These are phyloP conservation scores for Phytophthora kernoviae DNA, from an alignment of 352 stramenopile species.

Conservation along the genomic window DNA sequence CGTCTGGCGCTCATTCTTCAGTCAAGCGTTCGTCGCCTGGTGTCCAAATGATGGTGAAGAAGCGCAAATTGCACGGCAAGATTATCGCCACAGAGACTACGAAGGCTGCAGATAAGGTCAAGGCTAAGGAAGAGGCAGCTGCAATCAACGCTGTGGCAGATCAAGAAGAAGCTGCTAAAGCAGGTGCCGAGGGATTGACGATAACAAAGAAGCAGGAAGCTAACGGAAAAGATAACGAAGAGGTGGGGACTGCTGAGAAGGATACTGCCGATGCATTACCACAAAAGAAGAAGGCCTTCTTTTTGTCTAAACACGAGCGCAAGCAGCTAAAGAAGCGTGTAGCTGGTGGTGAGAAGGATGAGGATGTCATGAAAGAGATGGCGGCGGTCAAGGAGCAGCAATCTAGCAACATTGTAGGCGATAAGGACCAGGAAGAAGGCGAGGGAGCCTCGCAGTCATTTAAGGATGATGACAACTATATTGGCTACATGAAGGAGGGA, in stretches of 20 bases:
- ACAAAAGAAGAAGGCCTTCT: conserved; percentile 73
- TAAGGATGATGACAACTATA: conserved; percentile 88
- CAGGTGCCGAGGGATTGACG: conserved; percentile 10
- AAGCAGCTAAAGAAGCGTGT: conserved; percentile 94
- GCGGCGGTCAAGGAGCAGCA: conserved; percentile 48
- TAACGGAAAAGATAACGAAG: conserved; percentile 3
- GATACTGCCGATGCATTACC: background rate
- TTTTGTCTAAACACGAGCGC: conserved; percentile 95
- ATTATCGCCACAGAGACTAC: conserved; percentile 85
- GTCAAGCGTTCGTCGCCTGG: conserved; percentile 77
- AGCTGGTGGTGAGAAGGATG: conserved; percentile 70
- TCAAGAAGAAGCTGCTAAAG: conserved; percentile 26
- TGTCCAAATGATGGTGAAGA: conserved; percentile 88
- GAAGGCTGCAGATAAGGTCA: conserved; percentile 38
- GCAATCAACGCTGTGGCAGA: conserved; percentile 36
- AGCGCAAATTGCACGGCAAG: conserved; percentile 83
- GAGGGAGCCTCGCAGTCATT: conserved; percentile 44
- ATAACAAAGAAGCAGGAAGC: conserved; percentile 14
- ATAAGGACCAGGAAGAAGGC: conserved; percentile 32
- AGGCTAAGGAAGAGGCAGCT: conserved; percentile 44
- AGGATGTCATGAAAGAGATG: conserved; percentile 74
- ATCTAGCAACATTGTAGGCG: conserved; percentile 7
- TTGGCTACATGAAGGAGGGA: conserved; percentile 81
- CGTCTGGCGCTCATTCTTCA: conserved; percentile 80
- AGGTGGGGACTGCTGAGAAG: conserved; percentile 6